Evolutionary conservation across 2,329 filamentous ascomycete species (phyloP), one percentile per base, ranked within the genome.

Genomic region (Aspergillus quadricinctus): DNA sequence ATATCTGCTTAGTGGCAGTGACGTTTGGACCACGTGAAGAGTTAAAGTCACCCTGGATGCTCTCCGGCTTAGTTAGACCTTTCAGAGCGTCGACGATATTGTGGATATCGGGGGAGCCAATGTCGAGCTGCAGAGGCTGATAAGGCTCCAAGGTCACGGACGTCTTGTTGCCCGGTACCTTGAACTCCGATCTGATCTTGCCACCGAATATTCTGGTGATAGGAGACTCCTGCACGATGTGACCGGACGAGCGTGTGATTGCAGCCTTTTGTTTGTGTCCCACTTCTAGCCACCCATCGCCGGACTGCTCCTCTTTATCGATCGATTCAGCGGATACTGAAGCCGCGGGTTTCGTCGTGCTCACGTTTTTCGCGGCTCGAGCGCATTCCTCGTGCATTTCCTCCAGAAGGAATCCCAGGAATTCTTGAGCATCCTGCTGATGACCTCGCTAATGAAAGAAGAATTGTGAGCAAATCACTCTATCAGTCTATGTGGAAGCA

Each of bases 351-450:
- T 72, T 73, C 2, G 74, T 67, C 56, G 71, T 61, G 27, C 74
- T 69, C 5, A 78, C 76, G 55, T 77, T 78, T 61, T 84, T 83
- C 77, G 95, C 89, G 49, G 93, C 87, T 56, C 87, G 82, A 17
- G 86, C 85, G 70, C 92, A 97, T 73, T 99, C 94, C 62, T 97
- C 92, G 66, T 97, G 92, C 35, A 99, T 83, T 49, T 91, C 90
- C 68, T 96, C 92, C 3, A 99, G 81, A 35, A 99, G 80, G 71
- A 97, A 96, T 0, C 92, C 93, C 25, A 99, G 79, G 64, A 99
- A 99, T 69, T 99, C 94, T 70, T 99, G 92, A 1, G 94, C 94
- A 76, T 99, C 94, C 78, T 99, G 93, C 72, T 99, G 94, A 66
- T 97, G 93, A 17, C 94, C 94, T 58, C 92, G 89, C 87, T 92